These are phyloP conservation scores for Suhomyces yuchorum DNA, from an alignment of 1,139 yeast genomes.

Conservation along the genomic window DNA sequence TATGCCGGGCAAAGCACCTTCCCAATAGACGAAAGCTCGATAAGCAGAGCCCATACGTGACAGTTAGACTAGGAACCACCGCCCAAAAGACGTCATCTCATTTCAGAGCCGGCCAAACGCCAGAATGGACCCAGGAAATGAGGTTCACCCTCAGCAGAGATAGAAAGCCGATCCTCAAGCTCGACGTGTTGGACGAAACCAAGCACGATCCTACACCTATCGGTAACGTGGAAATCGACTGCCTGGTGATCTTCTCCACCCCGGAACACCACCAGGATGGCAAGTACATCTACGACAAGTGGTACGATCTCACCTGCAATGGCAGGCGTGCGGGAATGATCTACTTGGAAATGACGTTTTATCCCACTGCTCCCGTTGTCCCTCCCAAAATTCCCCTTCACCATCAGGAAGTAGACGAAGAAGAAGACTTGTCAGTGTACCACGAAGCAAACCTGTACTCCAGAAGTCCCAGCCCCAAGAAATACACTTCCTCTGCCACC, in stretches of 20 bases:
- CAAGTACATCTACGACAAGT: slow-evolving; percentile 71
- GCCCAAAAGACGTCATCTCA: slow-evolving; percentile 76
- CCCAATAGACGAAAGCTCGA: slow-evolving; percentile 83
- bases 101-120: slow-evolving; percentile 88
- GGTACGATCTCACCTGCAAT: slow-evolving; percentile 73
- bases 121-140: slow-evolving; percentile 80
- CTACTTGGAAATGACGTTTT: slow-evolving; percentile 88
- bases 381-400: slow-evolving; percentile 40
- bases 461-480: slow-evolving; percentile 12
- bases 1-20: slow-evolving; percentile 65
- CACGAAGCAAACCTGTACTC: slow-evolving; percentile 5
- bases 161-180: slow-evolving; percentile 60
- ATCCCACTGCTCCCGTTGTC: slow-evolving; percentile 59
- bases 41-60: slow-evolving; percentile 86
- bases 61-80: slow-evolving; percentile 76
- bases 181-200: slow-evolving; percentile 85
- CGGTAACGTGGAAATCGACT: slow-evolving; percentile 79
- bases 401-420: not conserved
- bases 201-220: slow-evolving; percentile 84
- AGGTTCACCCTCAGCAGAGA: slow-evolving; percentile 67
- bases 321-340: slow-evolving; percentile 87
- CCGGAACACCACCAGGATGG: slow-evolving; percentile 58
- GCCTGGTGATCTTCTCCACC: slow-evolving; percentile 61
- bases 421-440: slow-evolving; percentile 3
- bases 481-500: slow-evolving; percentile 1